A percentile compares a stretch with the other conserved stretches of the same genome.
Evolutionary conservation across 805 yeast species (phyloP).

Genomic region (Candida hungchunana): DNA sequence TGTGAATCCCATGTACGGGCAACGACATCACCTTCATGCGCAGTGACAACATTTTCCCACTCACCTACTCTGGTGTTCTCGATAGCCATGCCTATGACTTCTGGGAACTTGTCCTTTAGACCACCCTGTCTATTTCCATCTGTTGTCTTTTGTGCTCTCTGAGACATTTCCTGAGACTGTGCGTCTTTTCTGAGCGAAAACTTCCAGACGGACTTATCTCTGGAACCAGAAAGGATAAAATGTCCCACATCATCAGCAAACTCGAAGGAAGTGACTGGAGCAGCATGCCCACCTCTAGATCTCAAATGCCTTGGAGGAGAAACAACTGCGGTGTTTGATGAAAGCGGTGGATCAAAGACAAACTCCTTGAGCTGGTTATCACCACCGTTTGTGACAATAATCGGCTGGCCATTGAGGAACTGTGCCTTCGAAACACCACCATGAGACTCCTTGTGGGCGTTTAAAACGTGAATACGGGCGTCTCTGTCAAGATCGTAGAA

Average conservation of each 20-base stretch:
- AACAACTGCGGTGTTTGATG: constrained; percentile 55
- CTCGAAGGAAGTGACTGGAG: constrained; percentile 72
- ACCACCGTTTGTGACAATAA: constrained; percentile 83
- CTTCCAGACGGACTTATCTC: constrained; percentile 83
- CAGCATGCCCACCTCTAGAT: constrained; percentile 96
- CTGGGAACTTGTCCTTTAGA: constrained; percentile 71
- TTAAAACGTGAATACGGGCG: constrained; percentile 69
- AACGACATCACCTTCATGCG: constrained; percentile 74
- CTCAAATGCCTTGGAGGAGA: constrained; percentile 90
- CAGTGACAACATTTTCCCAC: constrained; percentile 92
- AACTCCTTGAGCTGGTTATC: constrained; percentile 87
- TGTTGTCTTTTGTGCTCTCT: constrained; percentile 47
- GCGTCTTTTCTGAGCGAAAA: constrained; percentile 94
- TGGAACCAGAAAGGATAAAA: constrained; percentile 78
- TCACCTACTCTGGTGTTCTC: constrained; percentile 75
- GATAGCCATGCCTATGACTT: constrained; percentile 64
- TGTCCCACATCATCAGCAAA: constrained; percentile 84
- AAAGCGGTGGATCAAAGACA: constrained; percentile 88
- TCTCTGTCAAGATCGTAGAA: constrained; percentile 78
- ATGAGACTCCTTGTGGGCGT: constrained; percentile 63
- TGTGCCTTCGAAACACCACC: constrained; percentile 76
- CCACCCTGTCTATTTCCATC: constrained; percentile 55
- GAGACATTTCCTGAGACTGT: constrained; percentile 91
- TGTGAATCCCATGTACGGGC: constrained; percentile 91
- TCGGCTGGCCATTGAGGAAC: constrained; percentile 88